A percentile compares a stretch with the other conserved stretches of the same genome.
Evolutionary conservation across 2,329 filamentous ascomycete genomes (phyloP).

Genomic region (Cladosporium sp.): DNA sequence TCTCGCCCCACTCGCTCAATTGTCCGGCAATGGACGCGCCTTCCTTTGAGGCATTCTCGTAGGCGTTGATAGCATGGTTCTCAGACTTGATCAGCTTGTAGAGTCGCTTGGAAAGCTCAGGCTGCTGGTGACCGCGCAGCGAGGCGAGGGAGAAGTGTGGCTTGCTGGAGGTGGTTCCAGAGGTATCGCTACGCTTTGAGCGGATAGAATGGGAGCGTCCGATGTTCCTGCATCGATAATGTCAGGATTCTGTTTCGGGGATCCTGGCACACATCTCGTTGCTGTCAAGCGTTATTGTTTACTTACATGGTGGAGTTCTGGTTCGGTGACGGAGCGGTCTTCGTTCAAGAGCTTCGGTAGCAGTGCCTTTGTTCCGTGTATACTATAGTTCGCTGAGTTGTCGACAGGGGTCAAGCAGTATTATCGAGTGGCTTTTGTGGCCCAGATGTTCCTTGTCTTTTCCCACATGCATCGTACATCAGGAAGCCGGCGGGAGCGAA

Average conservation of each 20-base stretch:
- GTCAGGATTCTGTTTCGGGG: not conserved
- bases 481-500: not conserved
- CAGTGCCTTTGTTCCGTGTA: not conserved
- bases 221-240: conserved; percentile 24
- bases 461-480: not conserved
- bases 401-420: not conserved
- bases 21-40: conserved; percentile 80
- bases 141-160: conserved; percentile 82
- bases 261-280: too few species aligned
- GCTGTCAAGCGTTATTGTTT: conserved; percentile 7
- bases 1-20: conserved; percentile 94
- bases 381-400: not conserved
- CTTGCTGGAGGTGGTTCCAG: conserved; percentile 37
- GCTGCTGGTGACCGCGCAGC: conserved; percentile 77
- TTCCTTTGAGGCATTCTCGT: conserved; percentile 82
- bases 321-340: not conserved
- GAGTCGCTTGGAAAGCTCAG: conserved; percentile 82
- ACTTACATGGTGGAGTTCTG: conserved; percentile 4
- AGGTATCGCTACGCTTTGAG: conserved; percentile 54
- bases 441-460: not conserved
- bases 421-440: not conserved
- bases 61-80: conserved; percentile 79
- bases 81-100: conserved; percentile 92
- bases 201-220: conserved; percentile 67
- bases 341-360: not conserved